A percentile compares a stretch with the other conserved stretches of the same genome.
Evolutionary conservation across 345 rosid species (phyloP).

Genomic region (Brassica cretica): DNA sequence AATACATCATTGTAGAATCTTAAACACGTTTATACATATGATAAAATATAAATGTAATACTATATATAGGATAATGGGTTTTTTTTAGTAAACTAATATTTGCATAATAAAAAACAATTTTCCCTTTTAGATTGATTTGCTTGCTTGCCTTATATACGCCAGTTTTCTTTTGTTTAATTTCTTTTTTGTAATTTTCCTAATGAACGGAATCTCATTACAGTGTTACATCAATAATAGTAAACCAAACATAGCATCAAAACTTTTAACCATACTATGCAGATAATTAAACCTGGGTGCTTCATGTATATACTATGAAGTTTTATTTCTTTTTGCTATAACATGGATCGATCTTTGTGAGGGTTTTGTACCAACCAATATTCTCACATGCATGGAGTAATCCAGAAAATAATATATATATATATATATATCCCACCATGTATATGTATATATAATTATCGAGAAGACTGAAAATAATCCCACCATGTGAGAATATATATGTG

Average conservation of each 20-base stretch:
- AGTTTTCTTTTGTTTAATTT: background rate
- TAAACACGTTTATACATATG: background rate
- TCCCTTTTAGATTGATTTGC: background rate
- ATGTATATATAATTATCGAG: too few relatives aligned
- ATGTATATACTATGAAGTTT: background rate
- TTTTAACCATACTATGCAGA: background rate
- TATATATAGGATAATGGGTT: background rate
- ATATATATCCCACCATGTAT: background rate
- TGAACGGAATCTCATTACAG: background rate
- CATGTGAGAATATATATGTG: too few relatives aligned
- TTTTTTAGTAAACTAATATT: background rate
- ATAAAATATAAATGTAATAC: too few relatives aligned
- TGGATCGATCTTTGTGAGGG: background rate
- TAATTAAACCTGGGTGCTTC: background rate
- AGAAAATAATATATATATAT: background rate
- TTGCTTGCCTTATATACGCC: background rate
- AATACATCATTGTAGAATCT: background rate
- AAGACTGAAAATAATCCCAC: too few relatives aligned
- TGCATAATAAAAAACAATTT: background rate
- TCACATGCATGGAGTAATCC: background rate
- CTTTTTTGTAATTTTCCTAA: background rate
- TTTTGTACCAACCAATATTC: slow-evolving; percentile 15
- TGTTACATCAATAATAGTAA: background rate
- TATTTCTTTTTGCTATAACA: background rate
- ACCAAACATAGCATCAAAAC: background rate